A percentile compares a stretch with the other conserved stretches of the same genome.
Evolutionary conservation across 2,329 filamentous ascomycete genomes (phyloP).

Genomic region (Epichloe sylvatica): DNA sequence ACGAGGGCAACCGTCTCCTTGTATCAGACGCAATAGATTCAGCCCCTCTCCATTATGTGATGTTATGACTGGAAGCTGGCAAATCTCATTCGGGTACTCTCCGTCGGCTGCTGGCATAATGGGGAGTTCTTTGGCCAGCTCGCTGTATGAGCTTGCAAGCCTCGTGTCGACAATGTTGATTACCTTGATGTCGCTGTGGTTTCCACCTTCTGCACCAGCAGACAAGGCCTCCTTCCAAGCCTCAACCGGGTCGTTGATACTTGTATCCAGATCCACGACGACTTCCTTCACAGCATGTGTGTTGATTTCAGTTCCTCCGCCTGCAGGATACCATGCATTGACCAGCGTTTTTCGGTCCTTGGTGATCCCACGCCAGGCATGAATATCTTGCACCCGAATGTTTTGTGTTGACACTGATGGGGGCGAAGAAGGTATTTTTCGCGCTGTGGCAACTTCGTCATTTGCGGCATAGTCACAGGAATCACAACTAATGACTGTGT

Average conservation of each 20-base stretch:
- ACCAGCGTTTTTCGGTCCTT: slow-evolving; percentile 55
- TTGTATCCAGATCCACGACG: slow-evolving; percentile 55
- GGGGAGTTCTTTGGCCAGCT: slow-evolving; percentile 13
- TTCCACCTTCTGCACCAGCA: slow-evolving; percentile 2
- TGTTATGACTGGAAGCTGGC: slow-evolving; percentile 4
- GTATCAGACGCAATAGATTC: slow-evolving; percentile 49
- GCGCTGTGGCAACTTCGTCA: slow-evolving; percentile 60
- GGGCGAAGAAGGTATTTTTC: slow-evolving; percentile 3
- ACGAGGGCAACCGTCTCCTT: slow-evolving; percentile 59
- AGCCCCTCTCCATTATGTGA: slow-evolving; percentile 22
- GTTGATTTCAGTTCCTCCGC: slow-evolving; percentile 27
- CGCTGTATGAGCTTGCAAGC: slow-evolving; percentile 14
- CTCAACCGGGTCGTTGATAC: slow-evolving; percentile 44
- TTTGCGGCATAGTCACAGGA: slow-evolving; percentile 69
- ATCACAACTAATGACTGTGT: slow-evolving; percentile 64
- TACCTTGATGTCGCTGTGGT: slow-evolving; percentile 7
- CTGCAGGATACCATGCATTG: slow-evolving; percentile 50
- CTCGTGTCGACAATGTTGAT: slow-evolving; percentile 24
- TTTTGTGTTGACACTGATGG: neutral
- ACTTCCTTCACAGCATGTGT: slow-evolving; percentile 49
- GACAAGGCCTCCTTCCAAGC: slow-evolving; percentile 34
- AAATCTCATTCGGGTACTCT: slow-evolving; percentile 1
- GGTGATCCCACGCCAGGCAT: slow-evolving; percentile 50
- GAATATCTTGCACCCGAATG: slow-evolving; percentile 10
- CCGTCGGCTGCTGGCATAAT: slow-evolving; percentile 10